Base-by-base conservation (phyloP, 768 basidiomycete genomes). In the Leucogyrophana mollusca region DNA sequence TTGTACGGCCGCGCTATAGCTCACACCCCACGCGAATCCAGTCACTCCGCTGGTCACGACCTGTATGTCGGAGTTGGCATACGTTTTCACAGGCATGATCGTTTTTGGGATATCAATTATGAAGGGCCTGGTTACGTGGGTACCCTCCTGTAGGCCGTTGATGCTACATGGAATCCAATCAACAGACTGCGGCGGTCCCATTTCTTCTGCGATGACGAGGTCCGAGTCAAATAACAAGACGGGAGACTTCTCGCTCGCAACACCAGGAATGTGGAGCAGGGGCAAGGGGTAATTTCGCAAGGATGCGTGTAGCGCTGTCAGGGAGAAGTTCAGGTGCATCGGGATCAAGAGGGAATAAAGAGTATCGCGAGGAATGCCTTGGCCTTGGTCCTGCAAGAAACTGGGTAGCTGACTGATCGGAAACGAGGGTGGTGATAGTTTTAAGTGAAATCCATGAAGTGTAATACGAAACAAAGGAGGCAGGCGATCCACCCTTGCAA, bases 1-100 rank as follows among this genome's bases (percentile, higher is more conserved):
- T 59, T 94, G 90, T 18, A 90, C 87, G 2, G 84, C 86, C 14
- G 93, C 86, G 36, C 80, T 78, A 52, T 92, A 90, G 52, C 93
- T 94, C 35, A 92, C 79, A 13, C 89, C 89, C 94, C 94, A 98
- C 13, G 86, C 80, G 51, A 96, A 78, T 30, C 83, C 78, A 1
- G 91, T 89, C 4, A 83, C 74, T 24, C 71, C 73, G 17, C 77
- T 67, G 4, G 86, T 80, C n/a, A 72, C 68, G 39, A 96, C 76
- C 16, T 76, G 73, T 53, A 97, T 76, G 10, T 70, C 65, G 3
- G 93, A 90, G 36, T 78, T 76, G 1, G 90, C 88, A 57, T 94
- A 96, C 7, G 86, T 90, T 67, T 98, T 98, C 56, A 94, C 87
- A 0, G 94, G 88, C 89, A 94, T 95, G 47, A 92, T 85, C 0